A percentile compares a stretch with the other conserved stretches of the same genome.
Evolutionary conservation across 2,329 filamentous ascomycete genomes (phyloP).

Genomic region (Metarhizium sp.): DNA sequence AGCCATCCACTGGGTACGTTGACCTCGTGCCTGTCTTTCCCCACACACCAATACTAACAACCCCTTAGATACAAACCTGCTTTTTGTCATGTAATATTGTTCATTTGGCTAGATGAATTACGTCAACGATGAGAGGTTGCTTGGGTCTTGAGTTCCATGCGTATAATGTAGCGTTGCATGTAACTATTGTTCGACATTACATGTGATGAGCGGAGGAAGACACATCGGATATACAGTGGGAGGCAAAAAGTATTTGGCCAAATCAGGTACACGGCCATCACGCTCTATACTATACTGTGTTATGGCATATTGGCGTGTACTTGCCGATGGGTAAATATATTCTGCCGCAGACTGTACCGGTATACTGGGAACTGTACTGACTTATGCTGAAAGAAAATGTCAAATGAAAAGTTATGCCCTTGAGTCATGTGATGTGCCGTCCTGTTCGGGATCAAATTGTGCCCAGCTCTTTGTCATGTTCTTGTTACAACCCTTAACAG

Average conservation of each 20-base stretch:
- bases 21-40: background rate
- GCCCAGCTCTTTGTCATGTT: slow-evolving; percentile 1
- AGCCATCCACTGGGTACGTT: slow-evolving; percentile 86
- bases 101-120: background rate
- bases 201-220: background rate
- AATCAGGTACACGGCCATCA: no score
- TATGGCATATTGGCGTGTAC: no score
- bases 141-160: background rate
- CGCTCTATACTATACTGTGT: no score
- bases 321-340: no score
- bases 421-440: slow-evolving; percentile 1
- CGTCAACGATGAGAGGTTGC: background rate
- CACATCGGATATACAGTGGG: no score
- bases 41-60: slow-evolving; percentile 7
- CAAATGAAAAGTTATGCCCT: background rate
- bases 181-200: no score
- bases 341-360: no score
- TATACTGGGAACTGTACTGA: background rate
- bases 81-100: background rate
- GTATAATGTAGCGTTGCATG: background rate
- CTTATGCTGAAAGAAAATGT: background rate
- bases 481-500: background rate
- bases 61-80: background rate
- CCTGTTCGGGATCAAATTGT: slow-evolving; percentile 2
- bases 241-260: no score